Conservation (phyloP, 768 basidiomycete species). For the Kwoniella shandongensis region DNA sequence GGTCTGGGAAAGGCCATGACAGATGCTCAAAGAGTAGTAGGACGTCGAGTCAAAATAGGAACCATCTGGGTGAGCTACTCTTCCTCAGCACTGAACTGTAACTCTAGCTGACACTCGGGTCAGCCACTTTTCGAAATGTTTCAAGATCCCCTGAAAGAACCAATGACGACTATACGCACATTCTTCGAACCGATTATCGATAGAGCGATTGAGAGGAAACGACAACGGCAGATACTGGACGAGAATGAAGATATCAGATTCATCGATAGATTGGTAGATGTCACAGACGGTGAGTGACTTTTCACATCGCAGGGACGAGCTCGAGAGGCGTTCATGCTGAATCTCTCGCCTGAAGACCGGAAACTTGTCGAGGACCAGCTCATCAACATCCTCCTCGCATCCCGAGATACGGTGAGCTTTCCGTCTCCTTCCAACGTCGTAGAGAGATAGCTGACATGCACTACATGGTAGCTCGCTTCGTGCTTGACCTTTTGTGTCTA, state of each 20-base stretch:
- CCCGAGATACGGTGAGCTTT: conserved; percentile 69
- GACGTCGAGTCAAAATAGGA: conserved; percentile 46
- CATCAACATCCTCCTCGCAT: conserved; percentile 72
- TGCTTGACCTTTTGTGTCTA: conserved; percentile 70
- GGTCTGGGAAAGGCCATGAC: conserved; percentile 31
- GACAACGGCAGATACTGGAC: not conserved
- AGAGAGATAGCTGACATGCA: not conserved
- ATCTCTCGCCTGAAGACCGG: conserved; percentile 57
- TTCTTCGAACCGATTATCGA: conserved; percentile 41
- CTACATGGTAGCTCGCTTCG: conserved; percentile 62
- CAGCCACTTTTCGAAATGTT: conserved; percentile 46
- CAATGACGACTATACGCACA: conserved; percentile 37
- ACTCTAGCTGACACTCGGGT: not conserved
- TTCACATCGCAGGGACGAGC: not conserved
- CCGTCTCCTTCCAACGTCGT: not conserved
- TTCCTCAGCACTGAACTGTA: not conserved
- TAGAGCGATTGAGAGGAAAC: conserved; percentile 19
- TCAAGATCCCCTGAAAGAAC: conserved; percentile 30
- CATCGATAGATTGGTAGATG: conserved; percentile 44
- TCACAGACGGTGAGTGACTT: conserved; percentile 36
- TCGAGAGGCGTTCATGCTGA: not conserved
- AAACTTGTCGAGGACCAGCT: conserved; percentile 72
- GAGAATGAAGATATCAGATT: conserved; percentile 23
- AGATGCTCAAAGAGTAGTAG: conserved; percentile 36
- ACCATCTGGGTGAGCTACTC: conserved; percentile 41